Evolutionary conservation across 2,329 filamentous ascomycete species (phyloP), one percentile per base, ranked within the genome.

Genomic region (Ceratocystiopsis sp.): DNA sequence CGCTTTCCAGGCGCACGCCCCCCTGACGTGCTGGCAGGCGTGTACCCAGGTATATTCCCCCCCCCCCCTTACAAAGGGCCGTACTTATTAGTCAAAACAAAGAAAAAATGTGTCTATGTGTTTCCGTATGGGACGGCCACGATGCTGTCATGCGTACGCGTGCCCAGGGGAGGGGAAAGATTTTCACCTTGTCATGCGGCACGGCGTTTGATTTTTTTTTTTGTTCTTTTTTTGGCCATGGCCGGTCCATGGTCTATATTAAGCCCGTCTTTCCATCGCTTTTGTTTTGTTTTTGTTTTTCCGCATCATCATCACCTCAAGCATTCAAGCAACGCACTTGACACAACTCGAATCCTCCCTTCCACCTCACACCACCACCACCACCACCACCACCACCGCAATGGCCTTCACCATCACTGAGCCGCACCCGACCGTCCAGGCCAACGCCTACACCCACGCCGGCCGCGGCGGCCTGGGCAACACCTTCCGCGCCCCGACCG

Each of bases 391-490:
- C 43, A 19, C 37, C 35, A 17, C 29, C 50, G 57, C 45, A 40
- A 68, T 67, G 62, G 50, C 60, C 51, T 64, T 60, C 59, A 63
- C 63, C 48, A 57, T 69, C 59, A 63, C 61, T 42, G 65, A 68
- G 57, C 65, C 65, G 43, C 64, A 68, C 57, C 66, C 66, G 14
- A 66, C 65, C 45, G 59, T 68, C 37, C 53, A 51, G 41, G 58
- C 62, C 52, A 61, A 68, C 57, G 56, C 61, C 48, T 68, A 65
- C 63, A 61, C 63, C 42, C 67, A 71, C 60, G 63, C 66, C 8
- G 71, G 71, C 50, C 69, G 71, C 42, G 71, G 71, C 50, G 71
- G 71, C 45, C 66, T 67, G 3, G 71, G 71, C 51, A 75, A 75
- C 63, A 66, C 64, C 55, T 67, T 68, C 59, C 68, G 67, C 45